Percentiles rank a stretch among this genome's conserved stretches.
phyloP scores from a whole-genome alignment of 345 rosid species.

The Linum usitatissimum region DNA sequence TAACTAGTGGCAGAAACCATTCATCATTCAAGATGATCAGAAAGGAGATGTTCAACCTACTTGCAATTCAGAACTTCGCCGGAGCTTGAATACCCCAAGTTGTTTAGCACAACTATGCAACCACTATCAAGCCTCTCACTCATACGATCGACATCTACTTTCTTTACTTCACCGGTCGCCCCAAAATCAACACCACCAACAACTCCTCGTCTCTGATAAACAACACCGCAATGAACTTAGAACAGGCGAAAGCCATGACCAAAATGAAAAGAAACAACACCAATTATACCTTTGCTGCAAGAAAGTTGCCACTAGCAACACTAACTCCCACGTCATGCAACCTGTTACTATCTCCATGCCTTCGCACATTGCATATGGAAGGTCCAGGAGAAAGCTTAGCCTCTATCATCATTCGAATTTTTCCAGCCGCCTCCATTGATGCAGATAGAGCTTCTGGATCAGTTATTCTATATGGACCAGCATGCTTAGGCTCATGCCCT shows the following conservation, averaged over 20 bases:
- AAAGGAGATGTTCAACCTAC: slow-evolving; percentile 30
- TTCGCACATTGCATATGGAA: slow-evolving; percentile 62
- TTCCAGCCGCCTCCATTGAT: slow-evolving; percentile 92
- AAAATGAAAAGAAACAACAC: neutral
- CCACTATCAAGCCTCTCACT: slow-evolving; percentile 82
- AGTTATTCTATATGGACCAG: slow-evolving; percentile 74
- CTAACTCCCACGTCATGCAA: slow-evolving; percentile 87
- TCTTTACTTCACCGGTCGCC: slow-evolving; percentile 93
- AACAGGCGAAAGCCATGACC: neutral
- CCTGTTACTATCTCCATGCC: slow-evolving; percentile 89
- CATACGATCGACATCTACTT: slow-evolving; percentile 72
- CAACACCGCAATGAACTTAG: slow-evolving; percentile 8
- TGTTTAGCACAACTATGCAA: slow-evolving; percentile 71
- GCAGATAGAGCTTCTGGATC: slow-evolving; percentile 75
- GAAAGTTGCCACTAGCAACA: slow-evolving; percentile 93
- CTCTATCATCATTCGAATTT: slow-evolving; percentile 76
- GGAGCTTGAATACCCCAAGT: slow-evolving; percentile 86
- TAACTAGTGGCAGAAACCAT: neutral
- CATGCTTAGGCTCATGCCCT: slow-evolving; percentile 63
- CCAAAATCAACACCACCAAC: slow-evolving; percentile 90
- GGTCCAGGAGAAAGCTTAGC: slow-evolving; percentile 98
- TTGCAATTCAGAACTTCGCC: slow-evolving; percentile 99
- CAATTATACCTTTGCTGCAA: slow-evolving; percentile 72
- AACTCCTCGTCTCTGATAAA: slow-evolving; percentile 83
- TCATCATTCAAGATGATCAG: slow-evolving; percentile 1